A percentile compares a stretch with the other conserved stretches of the same genome.
Evolutionary conservation across 768 basidiomycete species (phyloP).

Genomic region (Rhizopogon roseolus): DNA sequence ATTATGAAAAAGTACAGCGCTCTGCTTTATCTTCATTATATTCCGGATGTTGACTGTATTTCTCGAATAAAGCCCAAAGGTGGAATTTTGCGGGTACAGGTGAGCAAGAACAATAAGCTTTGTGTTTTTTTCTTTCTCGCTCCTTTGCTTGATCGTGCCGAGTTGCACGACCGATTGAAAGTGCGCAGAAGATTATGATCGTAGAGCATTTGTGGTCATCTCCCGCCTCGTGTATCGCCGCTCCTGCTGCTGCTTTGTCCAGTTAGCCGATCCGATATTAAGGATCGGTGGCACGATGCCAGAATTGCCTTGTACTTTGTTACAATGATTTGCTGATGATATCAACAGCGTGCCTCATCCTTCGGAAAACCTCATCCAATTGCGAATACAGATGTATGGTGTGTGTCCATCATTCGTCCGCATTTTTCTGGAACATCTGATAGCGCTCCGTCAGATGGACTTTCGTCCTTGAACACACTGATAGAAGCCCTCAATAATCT

Average conservation of each 20-base stretch:
- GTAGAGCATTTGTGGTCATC: not conserved
- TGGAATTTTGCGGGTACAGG: conserved; percentile 99
- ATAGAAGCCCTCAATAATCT: conserved; percentile 73
- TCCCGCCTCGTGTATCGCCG: not conserved
- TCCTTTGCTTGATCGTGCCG: not conserved
- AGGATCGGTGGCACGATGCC: not conserved
- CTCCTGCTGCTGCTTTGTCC: conserved; percentile 10
- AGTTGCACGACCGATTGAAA: too few species aligned
- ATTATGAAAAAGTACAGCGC: conserved; percentile 92
- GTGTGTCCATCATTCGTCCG: conserved; percentile 26
- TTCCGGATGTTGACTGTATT: not conserved
- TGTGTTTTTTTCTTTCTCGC: not conserved
- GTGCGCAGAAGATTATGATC: not conserved
- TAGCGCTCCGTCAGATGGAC: conserved; percentile 49
- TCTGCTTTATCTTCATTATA: not conserved
- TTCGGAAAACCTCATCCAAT: conserved; percentile 92
- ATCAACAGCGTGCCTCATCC: conserved; percentile 67
- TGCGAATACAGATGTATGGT: conserved; percentile 99
- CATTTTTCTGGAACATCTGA: not conserved
- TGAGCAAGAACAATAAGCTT: conserved; percentile 25
- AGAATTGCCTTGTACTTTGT: not conserved
- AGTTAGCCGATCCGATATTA: not conserved
- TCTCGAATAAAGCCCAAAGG: conserved; percentile 68
- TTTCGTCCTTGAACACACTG: conserved; percentile 83
- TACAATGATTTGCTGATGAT: not conserved